These are phyloP conservation scores for Ustilago hordei DNA, from an alignment of 1,284 basidiomycete genomes.

Conservation along the genomic window DNA sequence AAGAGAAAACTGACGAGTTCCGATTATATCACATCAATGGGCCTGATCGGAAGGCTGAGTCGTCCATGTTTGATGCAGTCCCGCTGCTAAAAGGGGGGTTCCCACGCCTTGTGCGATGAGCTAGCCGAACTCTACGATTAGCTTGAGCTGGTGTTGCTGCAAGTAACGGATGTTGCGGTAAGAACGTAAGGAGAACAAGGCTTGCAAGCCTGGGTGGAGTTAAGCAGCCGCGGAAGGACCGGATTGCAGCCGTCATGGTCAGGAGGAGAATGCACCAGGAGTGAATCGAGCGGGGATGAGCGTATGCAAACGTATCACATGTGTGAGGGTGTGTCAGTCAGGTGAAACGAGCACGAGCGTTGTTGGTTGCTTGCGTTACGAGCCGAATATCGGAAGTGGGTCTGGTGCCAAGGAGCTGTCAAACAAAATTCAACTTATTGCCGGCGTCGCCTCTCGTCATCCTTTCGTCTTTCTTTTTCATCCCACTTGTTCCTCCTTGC, in stretches of 20 bases:
- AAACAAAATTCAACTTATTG: conserved; percentile 14
- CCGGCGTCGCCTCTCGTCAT: conserved; percentile 10
- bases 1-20: neutral
- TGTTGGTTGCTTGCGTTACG: neutral
- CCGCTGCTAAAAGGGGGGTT: neutral
- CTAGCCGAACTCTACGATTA: neutral
- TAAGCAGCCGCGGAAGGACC: neutral
- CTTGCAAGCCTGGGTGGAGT: neutral
- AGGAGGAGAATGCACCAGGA: neutral
- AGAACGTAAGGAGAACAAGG: neutral
- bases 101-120: neutral
- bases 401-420: neutral
- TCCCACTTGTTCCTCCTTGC: neutral
- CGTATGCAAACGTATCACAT: neutral
- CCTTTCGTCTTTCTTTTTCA: neutral
- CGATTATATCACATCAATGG: neutral
- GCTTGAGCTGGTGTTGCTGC: neutral
- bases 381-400: conserved; percentile 4
- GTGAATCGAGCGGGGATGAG: conserved; percentile 1
- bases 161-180: neutral
- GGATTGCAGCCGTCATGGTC: neutral
- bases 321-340: conserved; percentile 1
- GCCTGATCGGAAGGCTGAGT: neutral
- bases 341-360: neutral
- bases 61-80: neutral